Base-by-base conservation (phyloP, 306 rosid genomes). In the Calophaca sinica region DNA sequence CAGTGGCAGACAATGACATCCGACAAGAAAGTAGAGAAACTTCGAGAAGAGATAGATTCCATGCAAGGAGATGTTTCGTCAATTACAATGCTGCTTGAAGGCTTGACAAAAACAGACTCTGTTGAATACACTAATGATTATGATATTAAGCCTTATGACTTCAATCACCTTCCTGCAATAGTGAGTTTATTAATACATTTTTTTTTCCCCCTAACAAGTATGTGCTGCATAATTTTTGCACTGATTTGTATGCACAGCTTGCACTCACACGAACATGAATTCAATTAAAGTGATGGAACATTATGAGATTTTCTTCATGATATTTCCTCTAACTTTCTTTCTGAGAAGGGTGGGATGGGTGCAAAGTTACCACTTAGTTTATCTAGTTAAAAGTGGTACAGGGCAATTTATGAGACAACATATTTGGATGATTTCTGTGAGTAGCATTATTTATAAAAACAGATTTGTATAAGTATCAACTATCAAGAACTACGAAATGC, bases 1-100 rank as follows among this genome's bases (percentile, higher is more conserved):
- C 87, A 88, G 35, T 88, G 97, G 96, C 91, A 89, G 83, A 86
- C 89, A 46, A 76, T 75, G 80, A 84, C 90, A 71, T 85, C 90
- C 26, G 82, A 77, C 75, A 45, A 86, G 68, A 75, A 74, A 80
- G 73, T 11, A 35, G 80, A 75, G 54, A 75, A 68, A 60, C 71
- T 80, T 13, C 80, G 50, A 61, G 68, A 74, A 52, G 54, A 74
- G 73, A 5, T 80, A 68, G 77, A 75, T 51, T 80, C 84, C 46
- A 68, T 80, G 84, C 84, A 68, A 68, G 73, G 77, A 42, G 80
- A 80, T 74, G n/a, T 80, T 68, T 80, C 60, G 4, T 68, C 73
- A 53, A 68, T 80, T 63, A 74, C 82, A 86, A 14, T 77, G 49
- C 74, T 92, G 45, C 77, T 88, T 70, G 91, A 87, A 11, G 71